phyloP scores from a whole-genome alignment of 306 rosid genomes.

The Alnus glutinosa region DNA sequence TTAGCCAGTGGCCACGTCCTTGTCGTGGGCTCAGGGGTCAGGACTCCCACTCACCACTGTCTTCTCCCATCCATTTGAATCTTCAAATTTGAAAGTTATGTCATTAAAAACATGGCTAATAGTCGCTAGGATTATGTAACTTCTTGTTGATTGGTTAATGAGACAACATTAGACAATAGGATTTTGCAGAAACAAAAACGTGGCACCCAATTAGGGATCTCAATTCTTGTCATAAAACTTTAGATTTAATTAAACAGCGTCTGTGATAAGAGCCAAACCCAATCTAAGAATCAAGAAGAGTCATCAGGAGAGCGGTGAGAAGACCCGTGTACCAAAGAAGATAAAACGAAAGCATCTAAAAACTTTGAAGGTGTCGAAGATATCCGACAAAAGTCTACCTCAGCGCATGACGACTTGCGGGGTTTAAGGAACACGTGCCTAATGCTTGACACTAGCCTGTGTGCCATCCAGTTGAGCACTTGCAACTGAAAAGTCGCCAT shows the following conservation, averaged over 20 bases:
- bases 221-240: no score
- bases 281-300: no score
- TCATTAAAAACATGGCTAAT: not conserved
- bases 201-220: no score
- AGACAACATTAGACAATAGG: no score
- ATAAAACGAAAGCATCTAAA: no score
- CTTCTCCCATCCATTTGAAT: not conserved
- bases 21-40: constrained; percentile 18
- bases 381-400: not conserved
- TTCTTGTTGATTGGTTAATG: no score
- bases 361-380: not conserved
- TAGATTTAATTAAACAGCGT: no score
- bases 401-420: not conserved
- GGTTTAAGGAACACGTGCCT: not conserved
- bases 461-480: not conserved
- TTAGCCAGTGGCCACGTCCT: constrained; percentile 30
- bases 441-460: not conserved
- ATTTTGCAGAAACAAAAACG: not conserved
- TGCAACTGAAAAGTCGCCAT: not conserved
- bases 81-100: not conserved
- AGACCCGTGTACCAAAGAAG: no score
- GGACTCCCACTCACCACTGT: not conserved
- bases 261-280: no score
- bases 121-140: not conserved
- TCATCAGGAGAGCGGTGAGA: no score